Percentiles rank a stretch among this genome's conserved stretches.
Evolutionary conservation across 345 rosid species (phyloP).

Genomic region (Arabidopsis arenosa): DNA sequence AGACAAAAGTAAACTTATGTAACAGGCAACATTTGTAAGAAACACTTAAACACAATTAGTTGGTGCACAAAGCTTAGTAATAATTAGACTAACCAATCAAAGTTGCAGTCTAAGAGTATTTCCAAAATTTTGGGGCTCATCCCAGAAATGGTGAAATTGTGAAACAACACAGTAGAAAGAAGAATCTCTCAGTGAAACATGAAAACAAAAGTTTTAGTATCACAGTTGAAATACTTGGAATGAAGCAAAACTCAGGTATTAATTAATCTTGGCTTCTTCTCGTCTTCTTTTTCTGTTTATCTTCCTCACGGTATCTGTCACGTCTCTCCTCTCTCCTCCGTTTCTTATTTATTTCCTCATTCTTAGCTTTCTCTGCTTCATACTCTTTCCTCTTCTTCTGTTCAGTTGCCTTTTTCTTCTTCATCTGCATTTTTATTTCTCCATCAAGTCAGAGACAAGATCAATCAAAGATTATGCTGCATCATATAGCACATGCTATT

Average conservation of each 20-base stretch:
- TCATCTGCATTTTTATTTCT: constrained; percentile 50
- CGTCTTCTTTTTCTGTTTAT: constrained; percentile 65
- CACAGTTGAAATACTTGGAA: neutral
- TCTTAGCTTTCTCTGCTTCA: constrained; percentile 72
- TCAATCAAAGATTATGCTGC: neutral
- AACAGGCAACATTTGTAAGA: no score
- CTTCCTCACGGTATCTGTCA: constrained; percentile 73
- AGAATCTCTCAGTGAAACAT: neutral
- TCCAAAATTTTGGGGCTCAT: neutral
- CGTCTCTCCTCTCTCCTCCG: constrained; percentile 81
- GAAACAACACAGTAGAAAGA: neutral
- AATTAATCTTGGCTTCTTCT: constrained; percentile 23
- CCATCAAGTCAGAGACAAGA: neutral
- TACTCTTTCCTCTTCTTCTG: constrained; percentile 61
- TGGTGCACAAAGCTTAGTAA: neutral
- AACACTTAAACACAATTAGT: neutral
- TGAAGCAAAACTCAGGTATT: neutral
- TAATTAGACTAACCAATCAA: neutral
- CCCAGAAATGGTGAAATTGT: neutral
- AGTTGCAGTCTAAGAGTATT: neutral
- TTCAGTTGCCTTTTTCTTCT: constrained; percentile 65
- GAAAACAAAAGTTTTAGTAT: constrained; percentile 33
- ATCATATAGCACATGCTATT: neutral
- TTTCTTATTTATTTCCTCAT: constrained; percentile 62
- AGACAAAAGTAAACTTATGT: no score